These are phyloP conservation scores for Periglandula ipomoeae DNA, from an alignment of 2,329 filamentous ascomycete genomes.

Conservation along the genomic window DNA sequence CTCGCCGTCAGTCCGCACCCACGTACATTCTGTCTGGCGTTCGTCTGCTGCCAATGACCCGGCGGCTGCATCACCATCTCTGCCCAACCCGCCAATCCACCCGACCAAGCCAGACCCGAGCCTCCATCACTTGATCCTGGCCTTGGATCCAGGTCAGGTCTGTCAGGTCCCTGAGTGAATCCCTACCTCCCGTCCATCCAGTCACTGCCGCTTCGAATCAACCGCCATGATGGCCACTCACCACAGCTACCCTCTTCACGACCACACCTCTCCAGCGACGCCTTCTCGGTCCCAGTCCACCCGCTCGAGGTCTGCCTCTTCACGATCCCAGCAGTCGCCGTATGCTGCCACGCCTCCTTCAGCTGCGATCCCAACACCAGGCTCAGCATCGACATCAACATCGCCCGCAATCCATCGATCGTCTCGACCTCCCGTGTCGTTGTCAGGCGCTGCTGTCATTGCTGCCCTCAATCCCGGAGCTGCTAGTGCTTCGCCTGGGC, in stretches of 20 bases:
- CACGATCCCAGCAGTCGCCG: background rate
- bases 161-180: background rate
- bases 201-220: no score
- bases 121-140: background rate
- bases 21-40: background rate
- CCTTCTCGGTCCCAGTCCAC: constrained; percentile 1
- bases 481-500: constrained; percentile 1
- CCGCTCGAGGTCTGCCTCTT: background rate
- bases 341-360: background rate
- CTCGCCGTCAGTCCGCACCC: background rate
- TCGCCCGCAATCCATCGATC: constrained; percentile 15
- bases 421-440: constrained; percentile 17
- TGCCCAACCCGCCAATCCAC: background rate
- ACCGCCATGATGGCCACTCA: background rate
- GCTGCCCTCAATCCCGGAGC: constrained; percentile 1
- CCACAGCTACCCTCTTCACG: background rate
- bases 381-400: background rate
- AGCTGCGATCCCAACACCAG: background rate
- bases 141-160: background rate
- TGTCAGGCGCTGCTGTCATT: constrained; percentile 12
- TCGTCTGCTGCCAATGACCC: background rate
- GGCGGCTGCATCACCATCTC: background rate
- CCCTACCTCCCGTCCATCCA: background rate
- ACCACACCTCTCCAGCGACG: background rate
- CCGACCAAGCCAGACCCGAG: no score